A percentile compares a stretch with the other conserved stretches of the same genome.
Conservation (phyloP, 371 early-diverging fungal genomes). For the Rhizopus sp. region DNA sequence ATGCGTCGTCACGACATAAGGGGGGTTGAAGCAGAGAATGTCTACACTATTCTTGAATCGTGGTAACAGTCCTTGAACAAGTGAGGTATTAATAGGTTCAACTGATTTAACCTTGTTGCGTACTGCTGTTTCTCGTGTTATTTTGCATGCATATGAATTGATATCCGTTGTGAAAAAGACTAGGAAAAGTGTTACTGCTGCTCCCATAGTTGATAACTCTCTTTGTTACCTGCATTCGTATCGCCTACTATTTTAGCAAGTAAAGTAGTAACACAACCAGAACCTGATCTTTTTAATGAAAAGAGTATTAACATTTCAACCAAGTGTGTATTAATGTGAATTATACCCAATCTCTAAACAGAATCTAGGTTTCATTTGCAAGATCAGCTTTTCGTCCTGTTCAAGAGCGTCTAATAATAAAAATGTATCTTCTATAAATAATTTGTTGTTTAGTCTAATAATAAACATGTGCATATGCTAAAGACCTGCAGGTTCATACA, state of each 20-base stretch:
- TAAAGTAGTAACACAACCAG: slow-evolving; percentile 85
- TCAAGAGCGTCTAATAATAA: slow-evolving; percentile 92
- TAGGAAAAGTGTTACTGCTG: slow-evolving; percentile 13
- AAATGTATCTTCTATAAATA: slow-evolving; percentile 85
- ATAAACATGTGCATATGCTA: neutral
- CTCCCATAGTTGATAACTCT: neutral
- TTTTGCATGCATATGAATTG: slow-evolving; percentile 72
- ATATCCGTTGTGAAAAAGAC: slow-evolving; percentile 80
- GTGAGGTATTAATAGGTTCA: slow-evolving; percentile 63
- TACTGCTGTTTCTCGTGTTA: slow-evolving; percentile 65
- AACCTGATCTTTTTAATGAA: slow-evolving; percentile 69
- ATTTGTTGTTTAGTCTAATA: neutral
- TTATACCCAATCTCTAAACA: slow-evolving; percentile 86
- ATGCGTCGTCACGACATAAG: slow-evolving; percentile 83
- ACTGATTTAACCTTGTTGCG: slow-evolving; percentile 54
- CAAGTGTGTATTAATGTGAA: too few species aligned
- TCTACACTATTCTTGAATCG: slow-evolving; percentile 67
- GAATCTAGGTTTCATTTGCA: slow-evolving; percentile 58
- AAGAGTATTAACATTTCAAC: neutral
- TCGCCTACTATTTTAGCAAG: slow-evolving; percentile 62
- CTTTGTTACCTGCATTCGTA: slow-evolving; percentile 34
- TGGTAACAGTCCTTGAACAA: slow-evolving; percentile 57
- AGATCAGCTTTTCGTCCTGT: slow-evolving; percentile 61
- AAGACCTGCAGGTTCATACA: slow-evolving; percentile 91
- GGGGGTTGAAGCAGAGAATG: slow-evolving; percentile 91